Evolutionary conservation across 148 eudicot genomes (phyloP).

Genomic region (Salicornia ramosissima): DNA sequence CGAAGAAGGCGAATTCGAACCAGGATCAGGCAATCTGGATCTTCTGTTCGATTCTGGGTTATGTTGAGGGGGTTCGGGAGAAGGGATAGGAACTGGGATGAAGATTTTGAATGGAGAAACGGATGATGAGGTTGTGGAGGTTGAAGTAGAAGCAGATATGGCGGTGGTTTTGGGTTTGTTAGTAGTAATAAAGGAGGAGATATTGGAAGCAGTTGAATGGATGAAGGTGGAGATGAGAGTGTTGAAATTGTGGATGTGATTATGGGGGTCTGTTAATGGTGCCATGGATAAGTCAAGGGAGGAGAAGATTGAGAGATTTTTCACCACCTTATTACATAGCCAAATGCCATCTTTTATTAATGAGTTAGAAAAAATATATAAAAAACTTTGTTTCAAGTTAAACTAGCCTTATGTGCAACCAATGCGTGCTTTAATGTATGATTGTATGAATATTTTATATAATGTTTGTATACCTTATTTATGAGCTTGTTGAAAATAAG

Average conservation of each 20-base stretch:
- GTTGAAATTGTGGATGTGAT: constrained; percentile 23
- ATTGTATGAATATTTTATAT: too few species aligned
- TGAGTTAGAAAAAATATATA: too few species aligned
- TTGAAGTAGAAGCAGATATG: constrained; percentile 8
- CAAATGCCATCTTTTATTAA: too few species aligned
- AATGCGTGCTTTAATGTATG: too few species aligned
- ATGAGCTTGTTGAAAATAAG: too few species aligned
- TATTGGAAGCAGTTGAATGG: constrained; percentile 43
- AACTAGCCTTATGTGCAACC: too few species aligned
- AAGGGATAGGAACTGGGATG: constrained; percentile 43
- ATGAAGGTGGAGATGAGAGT: constrained; percentile 33
- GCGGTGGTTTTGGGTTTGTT: constrained; percentile 32
- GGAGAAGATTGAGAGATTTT: too few species aligned
- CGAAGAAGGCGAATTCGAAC: constrained; percentile 49
- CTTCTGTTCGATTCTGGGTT: constrained; percentile 31
- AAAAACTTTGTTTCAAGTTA: too few species aligned
- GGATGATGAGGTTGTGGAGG: too few species aligned
- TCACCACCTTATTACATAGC: too few species aligned
- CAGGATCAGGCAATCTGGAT: constrained; percentile 25
- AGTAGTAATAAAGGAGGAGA: constrained; percentile 30
- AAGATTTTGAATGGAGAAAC: constrained; percentile 30
- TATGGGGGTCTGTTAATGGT: constrained; percentile 24
- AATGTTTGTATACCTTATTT: too few species aligned
- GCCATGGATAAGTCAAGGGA: constrained; percentile 27
- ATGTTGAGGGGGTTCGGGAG: constrained; percentile 30